phyloP scores from a whole-genome alignment of 2,329 filamentous ascomycete genomes.

The Hysterium pulicare region DNA sequence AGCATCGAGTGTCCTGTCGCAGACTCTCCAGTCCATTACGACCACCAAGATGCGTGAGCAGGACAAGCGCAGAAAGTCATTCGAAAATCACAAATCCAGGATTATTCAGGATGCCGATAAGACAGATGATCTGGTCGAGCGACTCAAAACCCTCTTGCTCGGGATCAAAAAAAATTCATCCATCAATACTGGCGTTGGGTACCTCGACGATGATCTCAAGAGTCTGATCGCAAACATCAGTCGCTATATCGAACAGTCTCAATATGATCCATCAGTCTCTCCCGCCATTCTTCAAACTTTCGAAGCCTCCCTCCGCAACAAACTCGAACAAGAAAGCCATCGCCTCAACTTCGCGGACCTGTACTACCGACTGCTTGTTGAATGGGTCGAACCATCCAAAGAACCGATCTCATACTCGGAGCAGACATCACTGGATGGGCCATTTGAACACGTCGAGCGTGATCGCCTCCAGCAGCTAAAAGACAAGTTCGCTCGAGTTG shows the following conservation, averaged over 20 bases:
- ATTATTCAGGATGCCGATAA: slow-evolving; percentile 13
- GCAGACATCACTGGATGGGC: neutral
- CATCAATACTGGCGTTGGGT: slow-evolving; percentile 15
- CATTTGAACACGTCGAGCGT: neutral
- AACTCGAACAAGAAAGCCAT: slow-evolving; percentile 26
- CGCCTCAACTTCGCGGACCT: slow-evolving; percentile 27
- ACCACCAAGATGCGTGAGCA: slow-evolving; percentile 37
- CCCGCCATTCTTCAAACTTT: slow-evolving; percentile 18
- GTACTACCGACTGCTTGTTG: slow-evolving; percentile 24
- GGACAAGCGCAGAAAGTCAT: slow-evolving; percentile 29
- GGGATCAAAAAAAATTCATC: slow-evolving; percentile 28
- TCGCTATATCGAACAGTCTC: slow-evolving; percentile 24
- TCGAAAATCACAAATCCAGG: slow-evolving; percentile 25
- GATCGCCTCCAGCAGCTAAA: neutral
- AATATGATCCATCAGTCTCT: slow-evolving; percentile 26
- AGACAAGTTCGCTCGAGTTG: neutral
- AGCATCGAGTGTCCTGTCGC: slow-evolving; percentile 27
- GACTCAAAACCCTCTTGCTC: slow-evolving; percentile 22
- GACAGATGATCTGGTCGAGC: slow-evolving; percentile 20
- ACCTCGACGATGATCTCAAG: slow-evolving; percentile 6
- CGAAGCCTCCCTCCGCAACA: slow-evolving; percentile 20
- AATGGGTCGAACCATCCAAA: slow-evolving; percentile 19
- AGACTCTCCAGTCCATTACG: slow-evolving; percentile 35
- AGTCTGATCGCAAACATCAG: slow-evolving; percentile 17
- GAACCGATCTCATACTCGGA: neutral